Base-by-base conservation (phyloP, 352 stramenopile genomes). In the Thalassiosira oceanica region DNA sequence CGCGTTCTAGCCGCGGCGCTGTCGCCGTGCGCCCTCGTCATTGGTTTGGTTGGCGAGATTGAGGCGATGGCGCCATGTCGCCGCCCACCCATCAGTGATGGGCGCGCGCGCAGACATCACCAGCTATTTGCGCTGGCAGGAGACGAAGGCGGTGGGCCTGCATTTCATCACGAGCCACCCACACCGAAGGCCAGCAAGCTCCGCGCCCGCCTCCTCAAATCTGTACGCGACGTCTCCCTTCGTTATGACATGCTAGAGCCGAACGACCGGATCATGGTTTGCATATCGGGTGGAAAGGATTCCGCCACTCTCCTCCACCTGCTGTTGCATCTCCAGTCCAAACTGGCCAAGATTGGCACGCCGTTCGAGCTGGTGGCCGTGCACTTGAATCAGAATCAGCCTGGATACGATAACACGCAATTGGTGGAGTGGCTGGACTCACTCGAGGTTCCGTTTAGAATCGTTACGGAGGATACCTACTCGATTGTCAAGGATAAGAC, bases 181-280 rank as follows among this genome's bases (percentile, higher is more conserved):
- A 46, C 37, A 18, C 7, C 7, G 13, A 7, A 20, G n/a, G 37
- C 37, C 37, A 13, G n/a, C 6, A 71, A 80, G 62, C 44, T 84
- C 11, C 35, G 77, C 61, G 56, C 41, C 13, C 52, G 61, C 33
- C 51, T 84, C 7, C 18, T 78, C 23, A 80, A 81, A 52, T 33
- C 69, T 52, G 75, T 95, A 13, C 87, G 91, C 2, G 79, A 96
- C 46, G 88, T 87, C 10, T 51, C 92, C 26, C 84, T 90, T 48
- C 80, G 95, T 46, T 97, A 91, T 83, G 57, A 94, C 46, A 96
- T 97, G 92, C 93, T 97, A 36, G 56, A 95, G 62, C 88, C 93
- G 37, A 89, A 89, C 15, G 91, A 96, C 63, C 84, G 88, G 1
- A 79, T 96, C 39, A 79, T 96, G 54, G 76, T 96, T 0, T 93